Base-by-base conservation (phyloP, 768 basidiomycete genomes). In the Sarcodon sp. region DNA sequence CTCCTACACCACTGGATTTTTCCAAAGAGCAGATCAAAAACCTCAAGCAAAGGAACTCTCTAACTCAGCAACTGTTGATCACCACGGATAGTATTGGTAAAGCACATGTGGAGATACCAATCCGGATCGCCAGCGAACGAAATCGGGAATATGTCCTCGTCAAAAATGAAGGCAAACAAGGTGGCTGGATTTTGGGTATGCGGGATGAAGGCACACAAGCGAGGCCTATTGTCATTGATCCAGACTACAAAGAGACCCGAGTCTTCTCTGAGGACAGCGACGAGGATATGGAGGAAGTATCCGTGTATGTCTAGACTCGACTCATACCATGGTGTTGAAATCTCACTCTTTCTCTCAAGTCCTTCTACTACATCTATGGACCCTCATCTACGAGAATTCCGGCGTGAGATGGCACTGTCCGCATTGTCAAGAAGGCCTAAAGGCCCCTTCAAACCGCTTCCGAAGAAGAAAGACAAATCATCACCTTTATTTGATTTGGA, bases 131-230 rank as follows among this genome's bases (percentile, higher is more conserved):
- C 1, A 91, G 90, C 55, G 93, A 98, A 64, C 70, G 93, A 52
- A 97, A 98, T 58, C 83, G 79, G 61, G 82, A 96, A 61, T 99
- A 99, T 63, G 71, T 97, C n/a, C 70, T 99, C 50, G 72, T 98
- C 50, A 94, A 94, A 69, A 94, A 96, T 56, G 81, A 89, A 53
- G 83, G 83, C 33, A 77, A 67, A 12, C 80, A 76, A 16, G 92
- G 93, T 2, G 96, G 96, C 1, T 99, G 96, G 94, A 80, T 93
- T 36, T 68, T 99, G 13, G 94, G 94, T 3, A 83, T 97, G 37
- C 73, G 87, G 44, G 89, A 96, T 55, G 77, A 87, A 46, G 91
- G 93, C 13, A 88, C 87, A 6, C 72, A 71, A 50, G 72, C 79
- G 44, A 89, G 88, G 54, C 93, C 93, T 5, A 97, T 97, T 50